Evolutionary conservation across 257 asterid species (phyloP).

Genomic region (Solanum lycopersicoides): DNA sequence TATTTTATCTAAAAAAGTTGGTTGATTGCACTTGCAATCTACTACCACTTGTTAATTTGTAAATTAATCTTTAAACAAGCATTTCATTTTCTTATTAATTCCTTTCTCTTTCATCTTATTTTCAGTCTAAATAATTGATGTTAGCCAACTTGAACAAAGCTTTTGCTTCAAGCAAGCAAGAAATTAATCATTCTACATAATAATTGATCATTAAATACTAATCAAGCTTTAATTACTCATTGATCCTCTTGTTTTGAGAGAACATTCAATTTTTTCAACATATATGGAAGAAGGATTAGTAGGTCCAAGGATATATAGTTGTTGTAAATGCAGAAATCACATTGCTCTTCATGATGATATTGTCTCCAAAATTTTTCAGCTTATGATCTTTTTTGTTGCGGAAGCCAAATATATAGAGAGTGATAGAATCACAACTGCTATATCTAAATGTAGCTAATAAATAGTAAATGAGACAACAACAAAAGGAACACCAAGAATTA

Average conservation of each 20-base stretch:
- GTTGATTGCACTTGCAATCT: not conserved
- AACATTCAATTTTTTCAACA: not conserved
- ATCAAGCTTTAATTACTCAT: not conserved
- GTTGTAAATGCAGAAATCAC: slow-evolving; percentile 55
- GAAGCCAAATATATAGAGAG: too few species aligned
- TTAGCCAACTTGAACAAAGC: not conserved
- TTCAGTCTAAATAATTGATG: not conserved
- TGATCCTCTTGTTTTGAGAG: not conserved
- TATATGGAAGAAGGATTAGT: not conserved
- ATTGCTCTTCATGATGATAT: slow-evolving; percentile 60
- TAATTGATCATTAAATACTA: not conserved
- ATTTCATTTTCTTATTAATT: not conserved
- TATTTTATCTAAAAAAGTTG: not conserved
- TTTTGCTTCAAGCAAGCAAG: not conserved
- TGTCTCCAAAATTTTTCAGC: slow-evolving; percentile 50
- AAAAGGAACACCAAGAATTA: too few species aligned
- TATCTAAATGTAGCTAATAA: too few species aligned
- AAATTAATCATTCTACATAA: not conserved
- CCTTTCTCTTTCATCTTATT: not conserved
- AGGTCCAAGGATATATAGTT: slow-evolving; percentile 45
- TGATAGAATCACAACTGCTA: too few species aligned
- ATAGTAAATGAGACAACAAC: too few species aligned
- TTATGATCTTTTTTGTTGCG: too few species aligned
- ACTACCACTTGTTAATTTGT: not conserved
- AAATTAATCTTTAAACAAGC: not conserved